Evolutionary conservation across 768 basidiomycete species (phyloP).

Genomic region (Tephrocybe sp.): DNA sequence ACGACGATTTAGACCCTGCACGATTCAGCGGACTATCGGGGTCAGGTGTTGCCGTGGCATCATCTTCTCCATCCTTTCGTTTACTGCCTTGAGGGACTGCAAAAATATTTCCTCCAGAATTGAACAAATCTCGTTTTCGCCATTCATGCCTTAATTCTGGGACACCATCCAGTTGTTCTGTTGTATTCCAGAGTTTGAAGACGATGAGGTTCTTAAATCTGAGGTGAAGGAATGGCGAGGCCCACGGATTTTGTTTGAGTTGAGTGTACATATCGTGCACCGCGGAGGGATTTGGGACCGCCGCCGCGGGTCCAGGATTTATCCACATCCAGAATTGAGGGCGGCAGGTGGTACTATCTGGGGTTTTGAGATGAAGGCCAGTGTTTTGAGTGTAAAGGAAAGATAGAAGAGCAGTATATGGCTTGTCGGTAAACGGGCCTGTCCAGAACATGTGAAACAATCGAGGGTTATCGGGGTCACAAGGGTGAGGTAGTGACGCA

Average conservation of each 20-base stretch:
- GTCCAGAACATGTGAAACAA: conserved; percentile 99
- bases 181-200: conserved; percentile 98
- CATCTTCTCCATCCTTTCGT: conserved; percentile 3
- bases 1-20: conserved; percentile 81
- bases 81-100: conserved; percentile 52
- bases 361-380: conserved; percentile 66
- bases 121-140: conserved; percentile 83
- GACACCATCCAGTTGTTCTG: conserved; percentile 90
- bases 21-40: conserved; percentile 59
- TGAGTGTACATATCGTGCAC: conserved; percentile 78
- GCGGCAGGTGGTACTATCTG: conserved; percentile 61
- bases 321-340: conserved; percentile 99
- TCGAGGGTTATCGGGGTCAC: conserved; percentile 82
- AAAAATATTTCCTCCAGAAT: conserved; percentile 78
- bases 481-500: conserved; percentile 56
- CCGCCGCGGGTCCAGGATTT: conserved; percentile 94
- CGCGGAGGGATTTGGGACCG: conserved; percentile 82
- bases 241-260: conserved; percentile 87
- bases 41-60: conserved; percentile 27
- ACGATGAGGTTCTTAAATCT: conserved; percentile 90
- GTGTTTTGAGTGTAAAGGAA: conserved; percentile 96
- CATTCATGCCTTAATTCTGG: conserved; percentile 90
- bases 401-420: conserved; percentile 90
- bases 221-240: conserved; percentile 89
- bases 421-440: conserved; percentile 97